A percentile compares a stretch with the other conserved stretches of the same genome.
Conservation (phyloP, 2,329 filamentous ascomycete genomes). For the Aspergillus thermomutatus region DNA sequence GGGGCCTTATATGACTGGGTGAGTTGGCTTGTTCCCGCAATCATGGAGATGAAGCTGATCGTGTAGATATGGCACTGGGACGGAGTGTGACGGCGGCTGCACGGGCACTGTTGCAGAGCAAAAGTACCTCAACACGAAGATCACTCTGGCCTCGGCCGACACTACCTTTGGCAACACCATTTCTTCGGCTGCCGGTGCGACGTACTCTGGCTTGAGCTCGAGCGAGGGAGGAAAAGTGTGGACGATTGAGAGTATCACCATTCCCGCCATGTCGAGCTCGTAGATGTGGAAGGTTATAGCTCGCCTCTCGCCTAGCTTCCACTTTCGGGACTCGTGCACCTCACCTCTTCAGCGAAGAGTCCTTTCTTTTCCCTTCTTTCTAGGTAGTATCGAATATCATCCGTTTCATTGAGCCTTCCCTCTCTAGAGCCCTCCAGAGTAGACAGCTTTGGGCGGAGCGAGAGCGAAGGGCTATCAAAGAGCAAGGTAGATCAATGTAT, state of each 20-base stretch:
- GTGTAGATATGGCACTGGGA: conserved; percentile 38
- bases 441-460: no score
- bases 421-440: background rate
- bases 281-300: background rate
- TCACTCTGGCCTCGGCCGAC: conserved; percentile 35
- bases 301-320: background rate
- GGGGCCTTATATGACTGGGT: conserved; percentile 38
- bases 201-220: conserved; percentile 32
- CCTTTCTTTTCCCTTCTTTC: background rate
- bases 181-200: conserved; percentile 27
- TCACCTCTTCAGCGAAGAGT: background rate
- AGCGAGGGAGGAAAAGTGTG: conserved; percentile 36
- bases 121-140: conserved; percentile 39
- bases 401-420: background rate
- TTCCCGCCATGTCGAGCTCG: conserved; percentile 29
- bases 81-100: conserved; percentile 39
- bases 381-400: background rate
- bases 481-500: background rate
- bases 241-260: conserved; percentile 35
- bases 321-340: background rate
- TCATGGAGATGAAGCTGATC: background rate
- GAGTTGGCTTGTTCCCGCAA: background rate
- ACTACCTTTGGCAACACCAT: conserved; percentile 25
- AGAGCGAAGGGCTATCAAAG: background rate
- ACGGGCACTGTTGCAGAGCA: conserved; percentile 39